Base-by-base conservation (phyloP, 176 grass and related monocot genomes). In the Oryza rufipogon region DNA sequence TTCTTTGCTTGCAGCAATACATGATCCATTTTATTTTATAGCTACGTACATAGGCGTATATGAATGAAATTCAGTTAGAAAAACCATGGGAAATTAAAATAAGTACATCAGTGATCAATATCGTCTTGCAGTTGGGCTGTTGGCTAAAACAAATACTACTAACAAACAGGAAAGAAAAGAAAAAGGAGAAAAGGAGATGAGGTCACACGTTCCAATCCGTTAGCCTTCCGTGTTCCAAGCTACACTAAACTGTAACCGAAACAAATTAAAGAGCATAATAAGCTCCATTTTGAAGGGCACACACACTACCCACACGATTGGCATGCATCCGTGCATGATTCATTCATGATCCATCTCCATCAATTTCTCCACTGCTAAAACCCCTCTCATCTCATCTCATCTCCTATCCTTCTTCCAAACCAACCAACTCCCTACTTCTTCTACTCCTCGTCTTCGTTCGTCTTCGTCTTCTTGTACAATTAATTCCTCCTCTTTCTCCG, bases 301-400 rank as follows among this genome's bases (percentile, higher is more conserved):
- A 32, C 30, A 63, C 39, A 41, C 6, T 41, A 41, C 39, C 39
- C 39, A 41, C 58, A 63, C 58, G 58, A 63, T n/a, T 63, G 20
- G 58, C 58, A 63, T 63, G 58, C 58, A 13, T 23, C 9, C 5
- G 20, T 63, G 58, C 58, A 63, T 23, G 58, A 22, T 63, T 63
- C 58, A 63, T 63, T 63, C 58, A 63, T 23, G 58, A 63, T 63
- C 58, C n/a, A 63, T 63, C 58, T 63, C 58, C 58, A 22, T 63
- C 58, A 11, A 23, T 63, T 22, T 63, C 54, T 58, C 54, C 54
- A 63, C n/a, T 22, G 17, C 51, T 54, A 54, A 54, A 54, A 54
- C 51, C 51, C 49, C 13, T 15, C 12, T 15, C 47, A 49, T 19
- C 14, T 14, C 47, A 49, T 19, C 14, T 34, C 33, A 3, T 36